phyloP scores from a whole-genome alignment of 257 asterid genomes.

The Sherardia arvensis region DNA sequence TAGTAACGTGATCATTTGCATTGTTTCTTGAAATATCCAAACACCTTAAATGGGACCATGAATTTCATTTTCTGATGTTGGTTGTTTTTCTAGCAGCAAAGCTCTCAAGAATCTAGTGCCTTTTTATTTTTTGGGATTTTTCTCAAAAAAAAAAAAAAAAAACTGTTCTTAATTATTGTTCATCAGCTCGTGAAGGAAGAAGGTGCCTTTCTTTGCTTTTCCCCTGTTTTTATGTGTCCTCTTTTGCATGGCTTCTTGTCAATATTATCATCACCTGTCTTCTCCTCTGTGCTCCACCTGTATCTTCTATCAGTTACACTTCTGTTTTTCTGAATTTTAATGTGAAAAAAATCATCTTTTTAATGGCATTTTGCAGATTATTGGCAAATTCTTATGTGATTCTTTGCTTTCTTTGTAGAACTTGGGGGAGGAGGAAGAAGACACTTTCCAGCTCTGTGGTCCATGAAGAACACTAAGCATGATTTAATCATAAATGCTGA shows the following conservation, averaged over 20 bases:
- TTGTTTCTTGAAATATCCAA: slow-evolving; percentile 12
- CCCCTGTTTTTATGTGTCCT: slow-evolving; percentile 22
- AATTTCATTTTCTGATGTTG: slow-evolving; percentile 11
- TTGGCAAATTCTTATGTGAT: not conserved
- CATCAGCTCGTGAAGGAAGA: slow-evolving; percentile 11
- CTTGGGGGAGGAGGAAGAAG: slow-evolving; percentile 1
- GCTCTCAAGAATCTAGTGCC: slow-evolving; percentile 4
- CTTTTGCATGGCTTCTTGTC: slow-evolving; percentile 32
- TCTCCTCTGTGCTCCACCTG: slow-evolving; percentile 17
- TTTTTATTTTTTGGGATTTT: not conserved
- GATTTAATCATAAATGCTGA: not conserved
- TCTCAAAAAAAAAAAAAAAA: no score
- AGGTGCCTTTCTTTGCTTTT: slow-evolving; percentile 12
- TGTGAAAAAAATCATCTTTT: not conserved
- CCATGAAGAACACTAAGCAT: not conserved
- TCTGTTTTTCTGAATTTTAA: not conserved
- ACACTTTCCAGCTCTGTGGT: slow-evolving; percentile 3
- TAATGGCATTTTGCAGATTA: slow-evolving; percentile 12
- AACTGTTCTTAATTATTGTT: not conserved
- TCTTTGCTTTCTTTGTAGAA: not conserved
- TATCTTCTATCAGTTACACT: not conserved
- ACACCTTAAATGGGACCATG: slow-evolving; percentile 1
- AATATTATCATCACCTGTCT: slow-evolving; percentile 6
- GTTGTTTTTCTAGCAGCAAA: not conserved
- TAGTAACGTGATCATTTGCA: not conserved